Evolutionary conservation across 768 basidiomycete genomes (phyloP).

Genomic region (Boletus rufocinnamomeus): DNA sequence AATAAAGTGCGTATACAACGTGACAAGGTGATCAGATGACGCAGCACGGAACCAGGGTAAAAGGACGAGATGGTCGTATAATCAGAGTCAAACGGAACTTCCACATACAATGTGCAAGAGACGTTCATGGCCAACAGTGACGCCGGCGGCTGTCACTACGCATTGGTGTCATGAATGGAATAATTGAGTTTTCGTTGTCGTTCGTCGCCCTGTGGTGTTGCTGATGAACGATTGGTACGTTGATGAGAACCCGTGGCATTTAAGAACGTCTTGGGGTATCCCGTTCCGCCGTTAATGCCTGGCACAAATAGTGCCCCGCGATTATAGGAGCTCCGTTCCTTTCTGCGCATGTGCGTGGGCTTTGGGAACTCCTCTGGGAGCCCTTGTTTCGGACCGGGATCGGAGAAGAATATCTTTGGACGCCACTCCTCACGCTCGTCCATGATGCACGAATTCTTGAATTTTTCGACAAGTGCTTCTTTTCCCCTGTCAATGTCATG

Average conservation of each 20-base stretch:
- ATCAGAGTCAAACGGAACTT: constrained; percentile 4
- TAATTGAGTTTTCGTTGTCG: constrained; percentile 28
- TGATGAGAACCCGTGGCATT: constrained; percentile 24
- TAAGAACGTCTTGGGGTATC: constrained; percentile 32
- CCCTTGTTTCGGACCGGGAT: constrained; percentile 68
- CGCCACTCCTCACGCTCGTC: constrained; percentile 82
- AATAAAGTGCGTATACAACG: constrained; percentile 33
- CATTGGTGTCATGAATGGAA: constrained; percentile 7
- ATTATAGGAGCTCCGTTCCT: constrained; percentile 81
- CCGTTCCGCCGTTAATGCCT: constrained; percentile 32
- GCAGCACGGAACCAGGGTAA: constrained; percentile 12
- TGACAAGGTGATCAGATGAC: constrained; percentile 18
- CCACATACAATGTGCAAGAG: not conserved
- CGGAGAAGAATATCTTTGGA: constrained; percentile 82
- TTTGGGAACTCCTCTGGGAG: constrained; percentile 79
- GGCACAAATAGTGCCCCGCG: constrained; percentile 72
- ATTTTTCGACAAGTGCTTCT: constrained; percentile 87
- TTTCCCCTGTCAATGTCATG: constrained; percentile 60
- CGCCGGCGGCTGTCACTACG: constrained; percentile 5
- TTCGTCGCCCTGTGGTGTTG: constrained; percentile 23
- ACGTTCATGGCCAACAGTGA: not conserved
- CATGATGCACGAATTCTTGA: constrained; percentile 91
- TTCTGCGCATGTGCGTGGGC: constrained; percentile 77
- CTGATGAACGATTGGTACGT: constrained; percentile 18
- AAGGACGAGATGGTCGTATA: constrained; percentile 11